Conservation (phyloP, 108 stramenopile species). For the Tribonema minus region DNA sequence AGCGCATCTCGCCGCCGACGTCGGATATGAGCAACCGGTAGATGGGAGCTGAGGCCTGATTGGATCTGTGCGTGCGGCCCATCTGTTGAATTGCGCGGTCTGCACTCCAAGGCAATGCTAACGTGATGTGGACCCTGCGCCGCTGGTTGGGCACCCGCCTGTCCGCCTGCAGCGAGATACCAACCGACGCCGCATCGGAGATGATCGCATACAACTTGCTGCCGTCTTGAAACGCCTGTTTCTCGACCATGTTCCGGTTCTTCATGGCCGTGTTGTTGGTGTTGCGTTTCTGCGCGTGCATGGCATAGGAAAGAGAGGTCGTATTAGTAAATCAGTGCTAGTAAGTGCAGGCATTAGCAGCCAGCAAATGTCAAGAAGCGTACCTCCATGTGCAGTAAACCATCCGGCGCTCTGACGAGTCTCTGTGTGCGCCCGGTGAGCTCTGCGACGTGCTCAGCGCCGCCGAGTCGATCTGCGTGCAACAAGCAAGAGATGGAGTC, state of each 20-base stretch:
- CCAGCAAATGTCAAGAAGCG: too few species aligned
- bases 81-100: constrained; percentile 81
- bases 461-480: too few species aligned
- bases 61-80: constrained; percentile 71
- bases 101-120: constrained; percentile 72
- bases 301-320: constrained; percentile 15
- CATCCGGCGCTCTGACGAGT: too few species aligned
- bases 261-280: too few species aligned
- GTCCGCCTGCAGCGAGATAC: constrained; percentile 45
- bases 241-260: too few species aligned
- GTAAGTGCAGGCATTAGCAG: too few species aligned
- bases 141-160: constrained; percentile 22
- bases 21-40: constrained; percentile 48
- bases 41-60: constrained; percentile 47
- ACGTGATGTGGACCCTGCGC: constrained; percentile 71
- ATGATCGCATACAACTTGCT: constrained; percentile 73
- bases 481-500: too few species aligned
- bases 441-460: too few species aligned
- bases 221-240: constrained; percentile 32
- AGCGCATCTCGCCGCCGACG: constrained; percentile 74
- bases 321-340: too few species aligned
- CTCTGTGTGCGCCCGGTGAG: too few species aligned
- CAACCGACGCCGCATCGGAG: constrained; percentile 73
- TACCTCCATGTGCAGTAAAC: too few species aligned
- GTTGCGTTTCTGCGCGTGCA: constrained; percentile 54